A percentile compares a stretch with the other conserved stretches of the same genome.
Evolutionary conservation across 495 filamentous ascomycete genomes (phyloP).

Genomic region (Hypoxylon fragiforme): DNA sequence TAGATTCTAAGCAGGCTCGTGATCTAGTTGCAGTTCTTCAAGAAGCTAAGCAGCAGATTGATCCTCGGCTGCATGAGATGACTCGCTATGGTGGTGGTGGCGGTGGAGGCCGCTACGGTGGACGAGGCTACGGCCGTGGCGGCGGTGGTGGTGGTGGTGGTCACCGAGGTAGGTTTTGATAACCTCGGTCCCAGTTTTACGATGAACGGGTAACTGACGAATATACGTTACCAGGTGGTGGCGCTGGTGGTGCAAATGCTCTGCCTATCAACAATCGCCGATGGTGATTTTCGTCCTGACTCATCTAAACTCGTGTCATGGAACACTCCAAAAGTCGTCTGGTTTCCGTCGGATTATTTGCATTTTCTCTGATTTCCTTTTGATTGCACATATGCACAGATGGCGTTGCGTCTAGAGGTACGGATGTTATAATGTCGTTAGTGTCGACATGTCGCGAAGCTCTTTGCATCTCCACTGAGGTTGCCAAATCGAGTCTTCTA

Average conservation of each 20-base stretch:
- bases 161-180: slow-evolving; percentile 58
- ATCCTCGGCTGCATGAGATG: slow-evolving; percentile 95
- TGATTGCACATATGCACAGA: slow-evolving; percentile 36
- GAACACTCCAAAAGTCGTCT: slow-evolving; percentile 7
- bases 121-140: slow-evolving; percentile 62
- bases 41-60: slow-evolving; percentile 98
- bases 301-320: not conserved
- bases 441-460: slow-evolving; percentile 19
- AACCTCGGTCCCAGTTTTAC: not conserved
- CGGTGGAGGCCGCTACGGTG: slow-evolving; percentile 67
- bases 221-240: slow-evolving; percentile 15
- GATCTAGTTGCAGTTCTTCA: slow-evolving; percentile 89
- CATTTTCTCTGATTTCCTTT: slow-evolving; percentile 22
- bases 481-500: slow-evolving; percentile 15
- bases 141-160: slow-evolving; percentile 81
- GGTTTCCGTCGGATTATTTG: slow-evolving; percentile 12
- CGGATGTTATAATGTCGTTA: slow-evolving; percentile 38
- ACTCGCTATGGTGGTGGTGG: slow-evolving; percentile 88
- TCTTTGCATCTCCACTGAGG: slow-evolving; percentile 24
- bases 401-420: slow-evolving; percentile 41
- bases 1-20: slow-evolving; percentile 95
- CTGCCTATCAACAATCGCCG: slow-evolving; percentile 52
- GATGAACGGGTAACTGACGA: slow-evolving; percentile 25
- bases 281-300: slow-evolving; percentile 42
- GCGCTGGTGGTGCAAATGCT: slow-evolving; percentile 46